Conservation (phyloP, 2,329 filamentous ascomycete genomes). For the Ilyonectria mors-panacis region DNA sequence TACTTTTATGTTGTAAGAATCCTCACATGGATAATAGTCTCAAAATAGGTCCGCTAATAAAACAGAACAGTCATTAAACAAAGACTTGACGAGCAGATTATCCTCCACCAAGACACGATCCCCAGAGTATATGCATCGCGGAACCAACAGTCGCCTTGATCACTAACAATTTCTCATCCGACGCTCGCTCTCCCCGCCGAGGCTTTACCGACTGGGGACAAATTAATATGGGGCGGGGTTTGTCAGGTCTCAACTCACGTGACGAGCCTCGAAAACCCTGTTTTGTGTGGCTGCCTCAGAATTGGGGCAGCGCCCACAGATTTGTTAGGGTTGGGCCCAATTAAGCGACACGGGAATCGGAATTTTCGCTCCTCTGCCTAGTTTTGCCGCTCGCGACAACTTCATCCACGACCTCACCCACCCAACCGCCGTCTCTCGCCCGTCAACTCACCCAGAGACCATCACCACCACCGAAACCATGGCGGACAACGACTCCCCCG, state of each 20-base stretch:
- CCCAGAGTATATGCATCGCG: conserved; percentile 26
- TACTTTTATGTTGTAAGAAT: conserved; percentile 14
- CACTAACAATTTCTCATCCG: conserved; percentile 27
- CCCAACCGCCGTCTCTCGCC: conserved; percentile 50
- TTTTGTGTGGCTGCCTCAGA: conserved; percentile 35
- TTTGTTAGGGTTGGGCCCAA: conserved; percentile 63
- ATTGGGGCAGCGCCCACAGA: conserved; percentile 37
- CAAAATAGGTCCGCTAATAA: conserved; percentile 27
- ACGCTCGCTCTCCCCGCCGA: conserved; percentile 20
- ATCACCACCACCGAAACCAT: conserved; percentile 76
- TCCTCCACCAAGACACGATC: conserved; percentile 42
- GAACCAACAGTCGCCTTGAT: conserved; percentile 22
- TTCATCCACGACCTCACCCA: conserved; percentile 51
- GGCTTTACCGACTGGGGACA: conserved; percentile 26
- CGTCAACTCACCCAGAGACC: conserved; percentile 53
- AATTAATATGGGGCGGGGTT: background rate
- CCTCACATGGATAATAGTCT: conserved; percentile 23
- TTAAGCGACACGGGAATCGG: conserved; percentile 57
- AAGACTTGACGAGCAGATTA: conserved; percentile 23
- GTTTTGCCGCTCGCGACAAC: conserved; percentile 49
- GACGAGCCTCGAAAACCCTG: conserved; percentile 30
- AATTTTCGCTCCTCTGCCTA: conserved; percentile 54
- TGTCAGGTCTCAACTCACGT: conserved; percentile 33
- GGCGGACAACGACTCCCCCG: conserved; percentile 85
- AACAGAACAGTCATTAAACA: conserved; percentile 29